These are phyloP conservation scores for Tanozyma kutaoensis DNA, from an alignment of 805 yeast species.

Conservation along the genomic window DNA sequence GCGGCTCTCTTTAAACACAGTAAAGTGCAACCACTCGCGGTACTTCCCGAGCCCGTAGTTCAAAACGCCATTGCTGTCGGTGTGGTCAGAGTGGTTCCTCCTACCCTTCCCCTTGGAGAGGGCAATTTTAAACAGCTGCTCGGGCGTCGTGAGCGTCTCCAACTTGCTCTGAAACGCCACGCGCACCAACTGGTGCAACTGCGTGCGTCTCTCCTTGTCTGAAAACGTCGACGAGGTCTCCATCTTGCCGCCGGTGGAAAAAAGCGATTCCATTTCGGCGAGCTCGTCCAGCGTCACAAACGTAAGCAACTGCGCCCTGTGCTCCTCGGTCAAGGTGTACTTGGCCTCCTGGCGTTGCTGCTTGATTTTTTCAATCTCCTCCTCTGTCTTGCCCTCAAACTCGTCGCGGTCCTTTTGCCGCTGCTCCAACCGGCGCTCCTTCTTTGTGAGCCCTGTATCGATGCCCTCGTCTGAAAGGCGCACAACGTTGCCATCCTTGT, in stretches of 20 bases:
- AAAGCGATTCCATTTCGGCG: slow-evolving; percentile 39
- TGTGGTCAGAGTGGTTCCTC: slow-evolving; percentile 22
- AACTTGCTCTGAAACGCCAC: slow-evolving; percentile 59
- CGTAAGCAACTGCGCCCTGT: slow-evolving; percentile 33
- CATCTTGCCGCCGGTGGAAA: slow-evolving; percentile 40
- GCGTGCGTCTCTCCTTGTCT: slow-evolving; percentile 65
- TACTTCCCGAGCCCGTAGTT: slow-evolving; percentile 66
- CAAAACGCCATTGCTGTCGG: slow-evolving; percentile 37
- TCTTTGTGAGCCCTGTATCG: slow-evolving; percentile 28
- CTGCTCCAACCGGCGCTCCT: slow-evolving; percentile 33
- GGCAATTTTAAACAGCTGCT: slow-evolving; percentile 52
- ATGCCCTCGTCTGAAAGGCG: slow-evolving; percentile 69
- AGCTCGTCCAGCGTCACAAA: slow-evolving; percentile 50
- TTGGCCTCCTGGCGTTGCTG: slow-evolving; percentile 12
- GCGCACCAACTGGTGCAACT: slow-evolving; percentile 66
- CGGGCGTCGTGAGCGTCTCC: slow-evolving; percentile 66
- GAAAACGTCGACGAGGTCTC: slow-evolving; percentile 43
- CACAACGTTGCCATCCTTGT: slow-evolving; percentile 50
- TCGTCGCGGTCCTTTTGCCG: slow-evolving; percentile 25
- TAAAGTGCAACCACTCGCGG: slow-evolving; percentile 59
- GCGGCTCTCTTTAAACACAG: slow-evolving; percentile 84
- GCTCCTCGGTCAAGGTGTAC: slow-evolving; percentile 32
- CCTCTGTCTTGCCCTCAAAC: slow-evolving; percentile 17
- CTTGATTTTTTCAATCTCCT: slow-evolving; percentile 17
- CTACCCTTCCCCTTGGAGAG: slow-evolving; percentile 31